phyloP scores from a whole-genome alignment of 2,329 filamentous ascomycete genomes.

The Grosmannia huntii region DNA sequence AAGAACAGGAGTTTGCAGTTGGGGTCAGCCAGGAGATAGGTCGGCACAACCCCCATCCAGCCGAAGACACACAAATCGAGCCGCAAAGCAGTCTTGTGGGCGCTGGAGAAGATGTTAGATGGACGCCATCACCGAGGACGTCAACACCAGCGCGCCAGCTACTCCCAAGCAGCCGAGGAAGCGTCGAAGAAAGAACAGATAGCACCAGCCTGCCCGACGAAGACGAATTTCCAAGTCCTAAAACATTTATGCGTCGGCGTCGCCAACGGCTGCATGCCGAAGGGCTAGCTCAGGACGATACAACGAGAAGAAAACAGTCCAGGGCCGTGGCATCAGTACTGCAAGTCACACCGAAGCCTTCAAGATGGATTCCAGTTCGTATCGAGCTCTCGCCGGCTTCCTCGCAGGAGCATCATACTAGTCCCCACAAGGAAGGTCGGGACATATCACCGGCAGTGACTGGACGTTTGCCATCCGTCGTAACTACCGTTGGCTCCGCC shows the following conservation, averaged over 20 bases:
- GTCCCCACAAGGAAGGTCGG: neutral
- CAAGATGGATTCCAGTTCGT: conserved; percentile 7
- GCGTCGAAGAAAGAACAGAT: conserved; percentile 18
- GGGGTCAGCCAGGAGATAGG: conserved; percentile 20
- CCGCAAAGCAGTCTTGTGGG: conserved; percentile 3
- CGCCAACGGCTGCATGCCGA: conserved; percentile 4
- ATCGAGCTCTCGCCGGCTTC: conserved; percentile 7
- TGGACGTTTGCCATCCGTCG: neutral
- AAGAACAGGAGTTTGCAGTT: conserved; percentile 34
- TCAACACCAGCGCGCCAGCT: conserved; percentile 13
- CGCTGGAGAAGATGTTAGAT: neutral
- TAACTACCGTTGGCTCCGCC: neutral
- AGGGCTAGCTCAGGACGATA: neutral
- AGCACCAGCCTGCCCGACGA: conserved; percentile 19
- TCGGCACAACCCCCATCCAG: neutral
- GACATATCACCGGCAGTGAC: neutral
- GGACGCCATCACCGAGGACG: conserved; percentile 18
- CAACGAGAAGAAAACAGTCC: conserved; percentile 8
- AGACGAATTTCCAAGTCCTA: conserved; percentile 18
- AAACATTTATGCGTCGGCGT: conserved; percentile 10
- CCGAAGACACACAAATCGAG: conserved; percentile 1
- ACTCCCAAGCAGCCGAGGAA: conserved; percentile 17
- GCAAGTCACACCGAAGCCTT: neutral
- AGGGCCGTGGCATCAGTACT: conserved; percentile 4
- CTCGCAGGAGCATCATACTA: neutral